These are phyloP conservation scores for Asterochloris erici DNA, from an alignment of 139 green algal genomes.

Conservation along the genomic window DNA sequence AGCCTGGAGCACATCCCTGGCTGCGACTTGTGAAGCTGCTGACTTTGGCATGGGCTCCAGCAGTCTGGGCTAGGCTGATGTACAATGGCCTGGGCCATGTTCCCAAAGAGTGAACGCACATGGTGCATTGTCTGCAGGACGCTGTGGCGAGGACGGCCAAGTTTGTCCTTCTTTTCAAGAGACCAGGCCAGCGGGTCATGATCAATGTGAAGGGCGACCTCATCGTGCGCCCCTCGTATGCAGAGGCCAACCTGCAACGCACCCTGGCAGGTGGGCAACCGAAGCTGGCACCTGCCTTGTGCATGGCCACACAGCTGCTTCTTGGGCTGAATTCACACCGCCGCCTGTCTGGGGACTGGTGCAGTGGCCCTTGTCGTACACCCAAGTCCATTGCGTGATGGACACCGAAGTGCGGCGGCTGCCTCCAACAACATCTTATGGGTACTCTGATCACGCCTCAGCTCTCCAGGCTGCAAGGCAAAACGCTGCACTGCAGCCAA, in stretches of 20 bases:
- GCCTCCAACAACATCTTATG: background rate
- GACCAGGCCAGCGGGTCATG: slow-evolving; percentile 38
- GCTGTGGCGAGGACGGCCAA: slow-evolving; percentile 27
- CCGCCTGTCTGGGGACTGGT: background rate
- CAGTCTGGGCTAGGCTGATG: too few relatives aligned
- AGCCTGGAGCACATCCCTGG: background rate
- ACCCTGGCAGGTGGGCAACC: background rate
- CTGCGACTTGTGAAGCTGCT: too few relatives aligned
- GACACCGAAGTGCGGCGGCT: background rate
- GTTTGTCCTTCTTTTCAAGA: slow-evolving; percentile 40
- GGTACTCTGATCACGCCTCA: background rate
- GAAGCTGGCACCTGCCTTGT: background rate
- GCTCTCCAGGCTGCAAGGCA: background rate
- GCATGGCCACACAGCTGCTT: background rate
- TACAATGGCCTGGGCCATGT: too few relatives aligned
- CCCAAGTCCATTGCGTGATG: background rate
- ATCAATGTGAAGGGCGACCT: slow-evolving; percentile 45
- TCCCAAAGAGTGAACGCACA: too few relatives aligned
- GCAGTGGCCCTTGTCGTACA: background rate
- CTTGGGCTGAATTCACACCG: background rate
- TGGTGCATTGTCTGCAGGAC: slow-evolving; percentile 9
- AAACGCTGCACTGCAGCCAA: background rate
- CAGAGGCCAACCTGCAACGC: slow-evolving; percentile 27
- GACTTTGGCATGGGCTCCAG: too few relatives aligned
- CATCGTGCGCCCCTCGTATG: slow-evolving; percentile 36